Conservation (phyloP, 2,329 filamentous ascomycete genomes). For the Aspergillus carbonarius region DNA sequence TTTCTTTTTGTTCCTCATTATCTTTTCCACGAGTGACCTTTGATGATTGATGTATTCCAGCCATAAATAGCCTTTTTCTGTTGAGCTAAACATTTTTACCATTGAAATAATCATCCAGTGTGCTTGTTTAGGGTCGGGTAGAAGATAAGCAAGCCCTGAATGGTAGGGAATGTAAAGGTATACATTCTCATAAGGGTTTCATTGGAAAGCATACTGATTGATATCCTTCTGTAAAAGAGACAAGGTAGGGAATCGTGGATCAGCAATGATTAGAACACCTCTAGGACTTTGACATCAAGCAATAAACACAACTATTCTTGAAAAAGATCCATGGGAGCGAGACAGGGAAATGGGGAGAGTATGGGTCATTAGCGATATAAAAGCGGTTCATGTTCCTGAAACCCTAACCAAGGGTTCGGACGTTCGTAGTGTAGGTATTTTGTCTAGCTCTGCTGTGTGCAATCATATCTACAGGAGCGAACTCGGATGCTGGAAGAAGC, state of each 20-base stretch:
- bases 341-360: background rate
- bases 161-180: no score
- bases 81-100: background rate
- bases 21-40: background rate
- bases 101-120: no score
- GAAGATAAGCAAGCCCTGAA: no score
- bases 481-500: background rate
- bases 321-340: no score
- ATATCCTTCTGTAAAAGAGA: background rate
- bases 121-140: no score
- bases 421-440: background rate
- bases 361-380: background rate
- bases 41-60: slow-evolving; percentile 13
- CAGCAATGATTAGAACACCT: background rate
- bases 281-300: no score
- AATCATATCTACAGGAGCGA: background rate
- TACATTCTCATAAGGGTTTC: no score
- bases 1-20: background rate
- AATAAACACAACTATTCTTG: no score
- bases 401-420: background rate
- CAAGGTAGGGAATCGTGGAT: background rate
- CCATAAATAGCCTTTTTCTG: slow-evolving; percentile 5
- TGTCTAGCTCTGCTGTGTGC: background rate
- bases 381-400: background rate
- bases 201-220: background rate